Evolutionary conservation across 2,329 filamentous ascomycete genomes (phyloP).

Genomic region (Xylariomycetidae sp.): DNA sequence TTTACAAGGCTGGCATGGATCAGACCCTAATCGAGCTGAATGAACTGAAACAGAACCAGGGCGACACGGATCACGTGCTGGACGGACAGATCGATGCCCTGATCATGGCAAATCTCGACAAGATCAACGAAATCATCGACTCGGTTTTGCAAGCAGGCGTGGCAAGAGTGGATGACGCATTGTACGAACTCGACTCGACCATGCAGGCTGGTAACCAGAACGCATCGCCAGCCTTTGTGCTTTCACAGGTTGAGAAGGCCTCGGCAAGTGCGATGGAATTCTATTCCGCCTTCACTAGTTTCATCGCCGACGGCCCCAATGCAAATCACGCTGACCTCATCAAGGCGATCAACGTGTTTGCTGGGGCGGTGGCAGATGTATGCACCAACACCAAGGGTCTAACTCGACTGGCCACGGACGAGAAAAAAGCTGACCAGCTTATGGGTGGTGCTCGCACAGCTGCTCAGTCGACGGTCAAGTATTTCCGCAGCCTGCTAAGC

Average conservation of each 20-base stretch:
- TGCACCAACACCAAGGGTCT: conserved; percentile 96
- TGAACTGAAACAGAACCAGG: conserved; percentile 72
- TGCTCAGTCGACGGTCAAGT: conserved; percentile 82
- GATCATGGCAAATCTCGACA: conserved; percentile 78
- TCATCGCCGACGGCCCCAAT: conserved; percentile 93
- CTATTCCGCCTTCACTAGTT: conserved; percentile 96
- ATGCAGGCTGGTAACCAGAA: conserved; percentile 99
- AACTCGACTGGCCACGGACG: conserved; percentile 85
- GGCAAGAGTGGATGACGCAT: conserved; percentile 87
- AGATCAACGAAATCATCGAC: conserved; percentile 97
- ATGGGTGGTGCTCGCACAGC: conserved; percentile 78
- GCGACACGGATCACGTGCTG: conserved; percentile 71
- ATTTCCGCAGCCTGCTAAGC: conserved; percentile 91
- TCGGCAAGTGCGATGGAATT: conserved; percentile 94
- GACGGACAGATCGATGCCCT: conserved; percentile 90
- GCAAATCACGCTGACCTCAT: conserved; percentile 88
- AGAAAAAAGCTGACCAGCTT: conserved; percentile 87
- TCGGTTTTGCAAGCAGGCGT: conserved; percentile 92
- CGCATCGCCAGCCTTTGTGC: conserved; percentile 86
- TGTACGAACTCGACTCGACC: conserved; percentile 94
- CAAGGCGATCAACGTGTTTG: conserved; percentile 84
- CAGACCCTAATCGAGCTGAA: conserved; percentile 90
- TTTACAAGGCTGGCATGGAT: conserved; percentile 97
- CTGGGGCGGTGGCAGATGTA: conserved; percentile 87
- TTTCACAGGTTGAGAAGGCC: conserved; percentile 96